Base-by-base conservation (phyloP, 257 asterid genomes). In the Anisodus tanguticus region DNA sequence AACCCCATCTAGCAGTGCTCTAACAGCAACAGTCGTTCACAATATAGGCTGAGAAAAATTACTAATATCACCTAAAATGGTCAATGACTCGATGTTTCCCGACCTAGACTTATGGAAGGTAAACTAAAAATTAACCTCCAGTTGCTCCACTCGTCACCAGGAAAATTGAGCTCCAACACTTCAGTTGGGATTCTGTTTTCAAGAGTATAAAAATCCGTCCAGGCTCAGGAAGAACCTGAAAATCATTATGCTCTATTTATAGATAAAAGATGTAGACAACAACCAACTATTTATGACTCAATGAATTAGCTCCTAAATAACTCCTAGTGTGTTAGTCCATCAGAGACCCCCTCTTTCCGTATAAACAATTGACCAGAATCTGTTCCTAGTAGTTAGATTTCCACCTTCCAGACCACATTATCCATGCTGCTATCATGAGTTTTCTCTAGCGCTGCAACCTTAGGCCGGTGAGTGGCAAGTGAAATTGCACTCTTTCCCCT, bases 101-200 rank as follows among this genome's bases (percentile, higher is more conserved):
- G 89, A 87, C 83, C 86, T 87, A 87, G 85, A 88, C 84, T 90
- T 86, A 78, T 54, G 81, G 81, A 87, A 86, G 85, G 81, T 85
- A 81, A 84, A 88, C 81, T 49, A 76, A 81, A 90, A 87, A 86
- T 12, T 88, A 88, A 83, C 91, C 92, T 87, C 93, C 93, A 79
- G 83, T 85, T 84, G 91, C 91, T 87, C 90, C 66, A 87, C 79
- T 88, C 79, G 15, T 82, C 81, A 39, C 88, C 81, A 70, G 88
- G 88, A 87, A 91, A 86, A 91, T 35, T 76, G 93, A 90, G 90
- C 94, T 88, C 95, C 98, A 95, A 90, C 93, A 72, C 92, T 94
- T 66, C 49, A 35, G 93, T 81, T 86, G 94, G 94, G 92, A 85
- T 85, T 87, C 91, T 70, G 81, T 90, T 77, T 68, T 86, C 19